Evolutionary conservation across 352 stramenopile species (phyloP).

Genomic region (Phytopythium litorale): DNA sequence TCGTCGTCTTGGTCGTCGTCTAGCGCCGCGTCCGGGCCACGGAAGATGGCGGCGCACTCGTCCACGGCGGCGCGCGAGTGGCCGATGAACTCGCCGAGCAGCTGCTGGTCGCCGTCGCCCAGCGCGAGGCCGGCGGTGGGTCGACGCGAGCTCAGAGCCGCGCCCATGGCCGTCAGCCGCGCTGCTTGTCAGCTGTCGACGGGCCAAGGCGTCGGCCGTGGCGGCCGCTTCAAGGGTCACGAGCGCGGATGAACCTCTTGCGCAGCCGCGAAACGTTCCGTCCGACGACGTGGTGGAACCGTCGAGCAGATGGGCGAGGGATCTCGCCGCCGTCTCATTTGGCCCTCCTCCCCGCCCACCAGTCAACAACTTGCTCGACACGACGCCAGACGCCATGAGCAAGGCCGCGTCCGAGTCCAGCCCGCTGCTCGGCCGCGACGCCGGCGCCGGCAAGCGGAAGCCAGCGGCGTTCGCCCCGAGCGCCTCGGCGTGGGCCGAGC

Average conservation of each 20-base stretch:
- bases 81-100: constrained; percentile 54
- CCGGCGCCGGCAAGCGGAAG: constrained; percentile 9
- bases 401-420: constrained; percentile 28
- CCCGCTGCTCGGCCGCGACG: constrained; percentile 27
- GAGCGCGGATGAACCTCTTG: neutral
- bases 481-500: constrained; percentile 45
- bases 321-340: neutral
- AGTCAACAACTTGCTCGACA: neutral
- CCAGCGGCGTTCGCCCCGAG: constrained; percentile 2
- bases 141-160: constrained; percentile 16
- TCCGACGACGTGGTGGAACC: neutral
- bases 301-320: neutral
- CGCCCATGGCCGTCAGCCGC: constrained; percentile 11
- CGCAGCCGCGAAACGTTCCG: neutral
- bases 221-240: neutral
- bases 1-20: constrained; percentile 27
- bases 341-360: neutral
- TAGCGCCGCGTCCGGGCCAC: constrained; percentile 14
- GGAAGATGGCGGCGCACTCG: constrained; percentile 58
- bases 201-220: neutral
- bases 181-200: neutral
- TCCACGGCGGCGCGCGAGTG: constrained; percentile 43
- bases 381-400: too few relatives aligned
- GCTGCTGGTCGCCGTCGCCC: constrained; percentile 16
- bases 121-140: constrained; percentile 8